Evolutionary conservation across 169 alveolate species (phyloP).

Genomic region (Plasmodium gallinaceum): DNA sequence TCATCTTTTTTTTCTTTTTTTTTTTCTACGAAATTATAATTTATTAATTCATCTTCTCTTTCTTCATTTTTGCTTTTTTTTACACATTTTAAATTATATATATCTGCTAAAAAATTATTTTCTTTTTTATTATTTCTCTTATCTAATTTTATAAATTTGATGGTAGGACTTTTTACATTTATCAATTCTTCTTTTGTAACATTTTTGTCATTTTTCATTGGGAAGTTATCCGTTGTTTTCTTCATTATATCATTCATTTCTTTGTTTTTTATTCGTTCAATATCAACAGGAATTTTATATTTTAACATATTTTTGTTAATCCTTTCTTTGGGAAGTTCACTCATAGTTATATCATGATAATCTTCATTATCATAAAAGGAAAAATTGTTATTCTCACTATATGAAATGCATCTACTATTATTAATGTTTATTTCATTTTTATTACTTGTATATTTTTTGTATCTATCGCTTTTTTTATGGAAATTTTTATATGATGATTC

Average conservation of each 20-base stretch:
- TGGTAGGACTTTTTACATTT: conserved; percentile 9
- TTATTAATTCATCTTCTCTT: neutral
- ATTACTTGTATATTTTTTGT: neutral
- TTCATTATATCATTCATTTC: neutral
- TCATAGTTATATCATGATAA: neutral
- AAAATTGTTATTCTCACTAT: neutral
- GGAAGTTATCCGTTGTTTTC: neutral
- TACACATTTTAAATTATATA: neutral
- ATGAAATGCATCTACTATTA: neutral
- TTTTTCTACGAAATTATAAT: neutral
- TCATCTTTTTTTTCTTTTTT: conserved; percentile 29
- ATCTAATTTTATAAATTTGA: neutral
- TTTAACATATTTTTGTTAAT: neutral
- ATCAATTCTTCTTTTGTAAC: neutral
- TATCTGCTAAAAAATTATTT: neutral
- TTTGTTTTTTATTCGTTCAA: neutral
- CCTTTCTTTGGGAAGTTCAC: neutral
- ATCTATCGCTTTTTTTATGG: neutral
- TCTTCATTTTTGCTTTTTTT: neutral
- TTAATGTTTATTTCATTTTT: neutral
- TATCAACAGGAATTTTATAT: neutral
- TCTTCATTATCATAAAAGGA: too few relatives aligned
- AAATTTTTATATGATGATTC: neutral
- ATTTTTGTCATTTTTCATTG: neutral
- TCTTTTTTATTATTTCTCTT: conserved; percentile 3